Evolutionary conservation across 495 filamentous ascomycete genomes (phyloP), one percentile per base, ranked within the genome.

Genomic region (Lophiostoma macrostomum): DNA sequence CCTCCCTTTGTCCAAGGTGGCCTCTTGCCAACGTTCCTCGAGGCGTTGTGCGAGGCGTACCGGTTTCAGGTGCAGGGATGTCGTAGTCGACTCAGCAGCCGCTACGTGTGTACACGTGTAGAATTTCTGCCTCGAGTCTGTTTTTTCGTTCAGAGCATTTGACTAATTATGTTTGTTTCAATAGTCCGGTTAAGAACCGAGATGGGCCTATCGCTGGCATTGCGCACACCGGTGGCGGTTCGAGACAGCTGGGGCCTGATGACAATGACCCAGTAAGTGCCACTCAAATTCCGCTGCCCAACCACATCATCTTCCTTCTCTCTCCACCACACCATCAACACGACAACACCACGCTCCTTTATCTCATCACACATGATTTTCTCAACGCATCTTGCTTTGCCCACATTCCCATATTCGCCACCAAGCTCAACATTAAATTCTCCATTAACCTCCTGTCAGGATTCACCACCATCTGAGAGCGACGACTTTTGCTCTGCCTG

Each of bases 401-500:
- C 37, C 1, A 54, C 52, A 44, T 60, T 64, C 41, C 55, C 56
- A 19, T 56, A 39, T 30, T 56, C 53, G 42, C 48, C 54, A 37
- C 58, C 47, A 11, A 55, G 52, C 50, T 61, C 46, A 11, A 46
- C 24, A 41, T 46, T 55, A 30, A 51, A 42, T 23, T 59, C 24
- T 13, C 47, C 34, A 27, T 36, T 58, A 62, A 61, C 52, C 46
- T 28, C 19, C 56, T 51, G 57, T 60, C 53, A 71, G 62, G 37
- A 20, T 22, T 51, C 45, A 31, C 31, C 53, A 61, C 73, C 82
- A 72, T 80, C 86, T 60, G 86, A 94, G 40, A 95, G 95, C 65
- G 86, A 89, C 58, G 93, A 98, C 60, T 81, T 84, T 61, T 98
- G 93, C 71, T 77, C 80, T 40, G 77, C 88, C 8, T 98, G 93